phyloP scores from a whole-genome alignment of 2,329 filamentous ascomycete genomes.

The Fusarium lyarnte region DNA sequence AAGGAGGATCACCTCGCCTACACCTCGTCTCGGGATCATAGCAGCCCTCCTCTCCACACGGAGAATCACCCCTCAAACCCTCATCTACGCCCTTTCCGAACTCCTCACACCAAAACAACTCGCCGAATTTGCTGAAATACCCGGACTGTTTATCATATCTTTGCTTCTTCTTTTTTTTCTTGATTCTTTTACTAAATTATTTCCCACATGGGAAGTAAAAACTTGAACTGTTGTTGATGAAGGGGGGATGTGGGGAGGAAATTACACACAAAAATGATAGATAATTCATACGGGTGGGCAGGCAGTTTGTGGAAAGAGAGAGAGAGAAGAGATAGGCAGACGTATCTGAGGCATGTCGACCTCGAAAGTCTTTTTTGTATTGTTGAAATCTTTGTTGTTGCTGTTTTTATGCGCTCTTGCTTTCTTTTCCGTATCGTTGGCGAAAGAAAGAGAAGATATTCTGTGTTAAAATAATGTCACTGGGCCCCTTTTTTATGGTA shows the following conservation, averaged over 20 bases:
- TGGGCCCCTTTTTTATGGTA: constrained; percentile 9
- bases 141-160: constrained; percentile 23
- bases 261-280: not conserved
- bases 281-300: not conserved
- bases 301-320: not conserved
- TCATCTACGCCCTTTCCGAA: constrained; percentile 6
- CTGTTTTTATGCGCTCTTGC: not conserved
- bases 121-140: constrained; percentile 36
- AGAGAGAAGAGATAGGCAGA: constrained; percentile 25
- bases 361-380: constrained; percentile 18
- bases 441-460: not conserved
- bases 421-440: constrained; percentile 2
- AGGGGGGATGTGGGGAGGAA: constrained; percentile 12
- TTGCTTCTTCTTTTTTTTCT: not conserved
- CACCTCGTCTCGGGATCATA: constrained; percentile 6
- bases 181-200: not conserved
- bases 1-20: not conserved
- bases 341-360: constrained; percentile 18
- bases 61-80: not conserved
- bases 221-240: not conserved
- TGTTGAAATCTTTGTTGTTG: constrained; percentile 6
- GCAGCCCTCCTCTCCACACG: not conserved
- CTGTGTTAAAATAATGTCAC: not conserved
- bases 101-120: constrained; percentile 2
- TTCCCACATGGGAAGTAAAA: not conserved